phyloP scores from a whole-genome alignment of 345 rosid genomes.

The Passiflora organensis region DNA sequence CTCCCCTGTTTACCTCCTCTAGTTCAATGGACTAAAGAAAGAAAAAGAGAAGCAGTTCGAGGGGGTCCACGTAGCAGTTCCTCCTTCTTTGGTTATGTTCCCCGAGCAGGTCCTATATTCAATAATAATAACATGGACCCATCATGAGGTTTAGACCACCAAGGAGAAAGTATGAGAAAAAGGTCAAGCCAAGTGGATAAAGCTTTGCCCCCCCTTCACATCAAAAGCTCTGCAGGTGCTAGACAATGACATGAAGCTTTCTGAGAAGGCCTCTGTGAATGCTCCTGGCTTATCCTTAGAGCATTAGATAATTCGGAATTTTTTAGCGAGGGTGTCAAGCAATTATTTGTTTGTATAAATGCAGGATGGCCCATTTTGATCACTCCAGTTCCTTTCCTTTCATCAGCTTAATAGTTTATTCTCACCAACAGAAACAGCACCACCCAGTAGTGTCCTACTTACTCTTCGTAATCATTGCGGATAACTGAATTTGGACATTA shows the following conservation, averaged over 20 bases:
- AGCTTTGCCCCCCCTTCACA: too few species aligned
- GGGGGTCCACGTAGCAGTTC: slow-evolving; percentile 29
- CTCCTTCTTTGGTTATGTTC: slow-evolving; percentile 23
- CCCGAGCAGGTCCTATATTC: slow-evolving; percentile 19
- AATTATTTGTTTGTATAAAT: too few species aligned
- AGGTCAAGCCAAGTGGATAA: neutral
- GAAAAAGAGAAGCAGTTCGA: neutral
- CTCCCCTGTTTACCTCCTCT: neutral
- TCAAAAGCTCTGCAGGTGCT: too few species aligned
- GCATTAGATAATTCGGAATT: too few species aligned
- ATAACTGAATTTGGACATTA: slow-evolving; percentile 26
- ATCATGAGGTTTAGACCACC: slow-evolving; percentile 15
- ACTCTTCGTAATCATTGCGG: slow-evolving; percentile 8
- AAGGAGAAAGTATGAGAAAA: slow-evolving; percentile 9
- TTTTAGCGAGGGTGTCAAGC: too few species aligned
- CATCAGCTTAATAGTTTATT: neutral
- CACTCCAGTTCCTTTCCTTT: too few species aligned
- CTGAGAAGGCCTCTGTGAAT: neutral
- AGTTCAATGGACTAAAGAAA: neutral
- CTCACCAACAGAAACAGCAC: neutral
- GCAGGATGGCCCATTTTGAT: too few species aligned
- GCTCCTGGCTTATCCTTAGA: slow-evolving; percentile 3
- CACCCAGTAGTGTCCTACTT: neutral
- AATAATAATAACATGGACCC: slow-evolving; percentile 20
- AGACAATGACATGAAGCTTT: too few species aligned